These are phyloP conservation scores for Dalechampia spathulata DNA, from an alignment of 441 rosid species.

Conservation along the genomic window DNA sequence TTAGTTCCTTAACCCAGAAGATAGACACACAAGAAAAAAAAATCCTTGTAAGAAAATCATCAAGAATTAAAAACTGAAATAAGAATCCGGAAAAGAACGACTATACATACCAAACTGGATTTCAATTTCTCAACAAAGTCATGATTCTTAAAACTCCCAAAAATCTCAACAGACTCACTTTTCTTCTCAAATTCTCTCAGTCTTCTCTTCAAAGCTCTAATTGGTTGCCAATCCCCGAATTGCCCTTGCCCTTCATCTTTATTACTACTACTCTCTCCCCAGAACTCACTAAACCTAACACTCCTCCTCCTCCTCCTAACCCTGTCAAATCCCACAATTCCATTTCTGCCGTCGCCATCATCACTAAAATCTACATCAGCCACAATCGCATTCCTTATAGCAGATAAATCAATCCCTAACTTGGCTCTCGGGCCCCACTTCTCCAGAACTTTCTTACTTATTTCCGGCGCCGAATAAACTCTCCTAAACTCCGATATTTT, in stretches of 20 bases:
- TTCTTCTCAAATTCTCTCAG: constrained; percentile 76
- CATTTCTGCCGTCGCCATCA: constrained; percentile 31
- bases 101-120: constrained; percentile 66
- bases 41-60: too few relatives aligned
- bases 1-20: too few relatives aligned
- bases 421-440: constrained; percentile 76
- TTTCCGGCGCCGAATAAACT: constrained; percentile 91
- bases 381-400: constrained; percentile 71
- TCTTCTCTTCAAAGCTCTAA: constrained; percentile 55
- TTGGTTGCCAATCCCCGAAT: constrained; percentile 70
- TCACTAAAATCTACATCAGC: constrained; percentile 43
- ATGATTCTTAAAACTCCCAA: constrained; percentile 59
- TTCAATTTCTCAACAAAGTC: constrained; percentile 82
- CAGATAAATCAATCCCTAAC: constrained; percentile 70
- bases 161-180: constrained; percentile 44
- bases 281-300: constrained; percentile 43
- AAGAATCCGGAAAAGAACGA: too few relatives aligned
- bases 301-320: constrained; percentile 47
- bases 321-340: constrained; percentile 36
- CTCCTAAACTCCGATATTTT: constrained; percentile 81
- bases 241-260: constrained; percentile 33
- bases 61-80: too few relatives aligned
- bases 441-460: constrained; percentile 79
- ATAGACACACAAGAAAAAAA: too few relatives aligned
- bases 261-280: constrained; percentile 30